These are phyloP conservation scores for Metschnikowia reukaufii DNA, from an alignment of 805 yeast species.

Conservation along the genomic window DNA sequence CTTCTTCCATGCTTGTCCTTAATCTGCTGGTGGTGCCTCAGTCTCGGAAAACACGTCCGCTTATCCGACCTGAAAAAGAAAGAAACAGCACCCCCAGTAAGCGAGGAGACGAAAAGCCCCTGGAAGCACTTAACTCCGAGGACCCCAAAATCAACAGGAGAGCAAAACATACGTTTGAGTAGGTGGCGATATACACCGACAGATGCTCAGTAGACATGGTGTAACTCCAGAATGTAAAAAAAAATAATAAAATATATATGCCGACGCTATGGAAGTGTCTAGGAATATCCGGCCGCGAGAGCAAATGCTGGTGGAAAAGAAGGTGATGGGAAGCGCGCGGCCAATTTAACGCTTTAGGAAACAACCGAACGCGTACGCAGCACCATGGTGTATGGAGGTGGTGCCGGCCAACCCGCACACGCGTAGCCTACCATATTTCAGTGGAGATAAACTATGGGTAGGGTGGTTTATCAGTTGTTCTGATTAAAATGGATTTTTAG, in stretches of 20 bases:
- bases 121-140: background rate
- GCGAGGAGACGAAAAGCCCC: background rate
- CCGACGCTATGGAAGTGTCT: background rate
- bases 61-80: background rate
- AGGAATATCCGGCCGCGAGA: constrained; percentile 3
- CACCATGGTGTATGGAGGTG: constrained; percentile 1
- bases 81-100: background rate
- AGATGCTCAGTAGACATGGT: constrained; percentile 35
- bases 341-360: constrained; percentile 22
- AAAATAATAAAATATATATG: background rate
- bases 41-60: background rate
- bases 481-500: no score
- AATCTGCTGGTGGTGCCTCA: background rate
- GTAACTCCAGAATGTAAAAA: background rate
- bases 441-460: no score
- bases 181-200: constrained; percentile 45
- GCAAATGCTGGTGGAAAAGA: constrained; percentile 15
- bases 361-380: constrained; percentile 13
- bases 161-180: constrained; percentile 40
- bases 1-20: no score
- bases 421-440: no score
- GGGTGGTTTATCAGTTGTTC: no score
- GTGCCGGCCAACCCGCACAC: background rate
- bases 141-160: background rate
- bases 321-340: constrained; percentile 19